Evolutionary conservation across 352 stramenopile genomes (phyloP).

Genomic region (Globisporangium nagaii): DNA sequence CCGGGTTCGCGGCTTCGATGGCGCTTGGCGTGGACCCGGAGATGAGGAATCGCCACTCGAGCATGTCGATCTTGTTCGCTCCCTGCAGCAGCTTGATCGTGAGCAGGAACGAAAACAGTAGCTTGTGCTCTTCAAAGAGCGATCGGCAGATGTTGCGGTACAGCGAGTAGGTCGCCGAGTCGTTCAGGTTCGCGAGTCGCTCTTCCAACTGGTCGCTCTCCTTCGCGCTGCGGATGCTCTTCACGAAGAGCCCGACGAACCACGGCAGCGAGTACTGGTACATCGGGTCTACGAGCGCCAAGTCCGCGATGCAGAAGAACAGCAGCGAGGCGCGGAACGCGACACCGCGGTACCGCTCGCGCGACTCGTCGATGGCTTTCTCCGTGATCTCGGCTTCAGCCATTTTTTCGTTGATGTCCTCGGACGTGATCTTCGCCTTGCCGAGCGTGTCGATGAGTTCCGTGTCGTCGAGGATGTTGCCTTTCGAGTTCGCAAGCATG

Average conservation of each 20-base stretch:
- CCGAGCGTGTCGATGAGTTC: conserved; percentile 91
- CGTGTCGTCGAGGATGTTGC: conserved; percentile 91
- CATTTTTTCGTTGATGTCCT: conserved; percentile 93
- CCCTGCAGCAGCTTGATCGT: conserved; percentile 84
- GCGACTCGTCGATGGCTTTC: conserved; percentile 87
- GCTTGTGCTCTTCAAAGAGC: conserved; percentile 93
- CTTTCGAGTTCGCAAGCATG: conserved; percentile 91
- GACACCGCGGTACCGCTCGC: conserved; percentile 86
- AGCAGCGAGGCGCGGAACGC: conserved; percentile 87
- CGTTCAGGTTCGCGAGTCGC: conserved; percentile 83
- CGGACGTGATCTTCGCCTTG: conserved; percentile 88
- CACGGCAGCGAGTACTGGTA: conserved; percentile 94
- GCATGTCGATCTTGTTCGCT: conserved; percentile 70
- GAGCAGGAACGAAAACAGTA: conserved; percentile 92
- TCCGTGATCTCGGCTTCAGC: conserved; percentile 89
- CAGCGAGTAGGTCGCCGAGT: conserved; percentile 91
- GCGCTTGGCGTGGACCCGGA: conserved; percentile 63
- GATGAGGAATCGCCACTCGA: conserved; percentile 93
- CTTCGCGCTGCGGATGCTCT: conserved; percentile 79
- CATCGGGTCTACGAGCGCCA: conserved; percentile 90
- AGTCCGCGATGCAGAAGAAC: conserved; percentile 91
- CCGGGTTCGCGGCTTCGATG: conserved; percentile 18
- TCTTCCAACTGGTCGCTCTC: conserved; percentile 83
- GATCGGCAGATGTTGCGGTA: conserved; percentile 93
- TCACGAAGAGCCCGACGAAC: conserved; percentile 90